phyloP scores from a whole-genome alignment of 108 stramenopile genomes.

The Pinguiococcus pyrenoidosus region DNA sequence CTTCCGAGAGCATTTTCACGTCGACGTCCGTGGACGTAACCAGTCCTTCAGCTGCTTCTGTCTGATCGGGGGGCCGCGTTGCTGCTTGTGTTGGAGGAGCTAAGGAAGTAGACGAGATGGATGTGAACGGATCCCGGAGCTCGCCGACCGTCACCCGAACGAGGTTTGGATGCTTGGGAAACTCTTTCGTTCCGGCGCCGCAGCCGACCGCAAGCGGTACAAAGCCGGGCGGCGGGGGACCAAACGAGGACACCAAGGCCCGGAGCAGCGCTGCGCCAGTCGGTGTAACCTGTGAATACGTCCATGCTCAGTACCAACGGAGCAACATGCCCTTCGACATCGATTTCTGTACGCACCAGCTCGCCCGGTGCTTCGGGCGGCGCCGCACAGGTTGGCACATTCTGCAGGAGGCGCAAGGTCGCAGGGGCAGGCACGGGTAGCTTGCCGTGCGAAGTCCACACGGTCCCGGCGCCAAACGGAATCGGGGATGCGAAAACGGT shows the following conservation, averaged over 20 bases:
- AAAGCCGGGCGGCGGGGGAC: slow-evolving; percentile 51
- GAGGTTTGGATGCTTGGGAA: slow-evolving; percentile 69
- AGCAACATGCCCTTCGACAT: slow-evolving; percentile 1
- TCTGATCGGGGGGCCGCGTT: not conserved
- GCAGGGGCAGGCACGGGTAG: slow-evolving; percentile 86
- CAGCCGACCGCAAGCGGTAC: slow-evolving; percentile 41
- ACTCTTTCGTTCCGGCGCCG: slow-evolving; percentile 83
- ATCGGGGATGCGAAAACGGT: slow-evolving; percentile 56
- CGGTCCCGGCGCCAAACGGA: slow-evolving; percentile 67
- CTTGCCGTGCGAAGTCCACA: slow-evolving; percentile 75
- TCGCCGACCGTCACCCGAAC: slow-evolving; percentile 67
- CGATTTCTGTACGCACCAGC: no score
- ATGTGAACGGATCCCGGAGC: slow-evolving; percentile 5
- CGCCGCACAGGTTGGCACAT: slow-evolving; percentile 65
- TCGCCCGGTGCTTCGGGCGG: no score
- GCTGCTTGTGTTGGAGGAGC: no score
- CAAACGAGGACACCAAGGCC: slow-evolving; percentile 41
- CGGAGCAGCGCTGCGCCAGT: slow-evolving; percentile 72
- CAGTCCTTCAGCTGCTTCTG: not conserved
- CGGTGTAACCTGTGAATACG: slow-evolving; percentile 48
- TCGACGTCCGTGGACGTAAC: not conserved
- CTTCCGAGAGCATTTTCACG: not conserved
- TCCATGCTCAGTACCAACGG: not conserved
- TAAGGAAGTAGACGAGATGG: no score
- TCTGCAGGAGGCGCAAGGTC: slow-evolving; percentile 64